Percentiles rank a stretch among this genome's conserved stretches.
phyloP scores from a whole-genome alignment of 2,329 filamentous ascomycete genomes.

The Alternaria panax region DNA sequence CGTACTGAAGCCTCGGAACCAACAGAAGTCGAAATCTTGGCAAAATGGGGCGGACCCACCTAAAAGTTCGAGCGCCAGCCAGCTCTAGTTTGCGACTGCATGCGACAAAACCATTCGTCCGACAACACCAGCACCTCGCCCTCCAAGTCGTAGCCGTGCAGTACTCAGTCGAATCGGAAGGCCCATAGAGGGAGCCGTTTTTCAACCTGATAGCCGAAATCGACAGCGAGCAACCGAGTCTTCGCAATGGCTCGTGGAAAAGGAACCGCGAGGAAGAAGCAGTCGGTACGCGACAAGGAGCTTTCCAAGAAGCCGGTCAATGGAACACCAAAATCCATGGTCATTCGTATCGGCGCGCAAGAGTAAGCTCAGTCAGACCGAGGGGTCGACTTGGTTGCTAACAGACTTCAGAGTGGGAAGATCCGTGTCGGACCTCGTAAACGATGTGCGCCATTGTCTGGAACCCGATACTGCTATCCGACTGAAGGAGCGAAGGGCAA shows the following conservation, averaged over 20 bases:
- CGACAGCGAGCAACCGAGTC: constrained; percentile 10
- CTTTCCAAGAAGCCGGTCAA: constrained; percentile 65
- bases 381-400: not conserved
- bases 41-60: constrained; percentile 15
- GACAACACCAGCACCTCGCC: not conserved
- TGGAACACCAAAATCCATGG: constrained; percentile 88
- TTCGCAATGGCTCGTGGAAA: constrained; percentile 41
- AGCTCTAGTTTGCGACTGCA: constrained; percentile 15
- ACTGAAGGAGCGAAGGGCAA: constrained; percentile 65
- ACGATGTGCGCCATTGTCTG: constrained; percentile 92
- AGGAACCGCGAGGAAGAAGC: constrained; percentile 42
- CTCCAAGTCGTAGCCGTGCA: not conserved
- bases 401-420: constrained; percentile 68
- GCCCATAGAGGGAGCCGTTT: not conserved
- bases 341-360: constrained; percentile 93
- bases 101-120: not conserved
- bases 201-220: not conserved
- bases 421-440: constrained; percentile 88
- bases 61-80: constrained; percentile 13
- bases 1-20: not conserved
- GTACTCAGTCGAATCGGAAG: not conserved
- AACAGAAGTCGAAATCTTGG: constrained; percentile 20
- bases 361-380: constrained; percentile 54
- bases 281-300: constrained; percentile 45
- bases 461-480: constrained; percentile 91